A percentile compares a stretch with the other conserved stretches of the same genome.
These are phyloP conservation scores for Suillus lakei DNA, from an alignment of 768 basidiomycete genomes.

Conservation along the genomic window DNA sequence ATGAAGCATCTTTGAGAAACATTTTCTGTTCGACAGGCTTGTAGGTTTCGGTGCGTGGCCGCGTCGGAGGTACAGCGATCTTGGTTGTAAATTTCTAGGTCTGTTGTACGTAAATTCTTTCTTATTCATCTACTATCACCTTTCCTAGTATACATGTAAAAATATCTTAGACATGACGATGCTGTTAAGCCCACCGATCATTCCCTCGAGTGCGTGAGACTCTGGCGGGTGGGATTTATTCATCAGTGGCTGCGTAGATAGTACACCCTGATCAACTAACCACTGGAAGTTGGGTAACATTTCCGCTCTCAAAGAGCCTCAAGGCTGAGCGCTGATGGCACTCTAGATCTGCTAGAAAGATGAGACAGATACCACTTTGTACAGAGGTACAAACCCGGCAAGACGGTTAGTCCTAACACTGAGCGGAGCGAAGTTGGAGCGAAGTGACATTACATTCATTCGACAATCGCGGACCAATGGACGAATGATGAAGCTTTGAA, in stretches of 20 bases:
- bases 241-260: background rate
- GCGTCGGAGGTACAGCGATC: background rate
- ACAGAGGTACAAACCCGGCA: too few relatives aligned
- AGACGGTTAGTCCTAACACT: too few relatives aligned
- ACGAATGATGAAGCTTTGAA: too few relatives aligned
- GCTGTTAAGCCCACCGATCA: background rate
- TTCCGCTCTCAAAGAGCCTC: background rate
- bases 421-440: too few relatives aligned
- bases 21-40: background rate
- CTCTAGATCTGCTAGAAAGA: too few relatives aligned
- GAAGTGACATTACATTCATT: too few relatives aligned
- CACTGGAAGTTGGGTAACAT: background rate
- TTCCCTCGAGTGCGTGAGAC: background rate
- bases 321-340: too few relatives aligned
- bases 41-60: background rate
- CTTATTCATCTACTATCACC: background rate
- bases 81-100: background rate
- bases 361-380: too few relatives aligned
- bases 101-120: background rate
- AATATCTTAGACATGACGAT: background rate
- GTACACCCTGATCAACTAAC: background rate
- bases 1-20: constrained; percentile 12
- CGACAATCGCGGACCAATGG: too few relatives aligned
- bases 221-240: background rate
- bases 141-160: background rate